Evolutionary conservation across 2,329 filamentous ascomycete species (phyloP), one percentile per base, ranked within the genome.

Genomic region (Ophiostoma populinum): DNA sequence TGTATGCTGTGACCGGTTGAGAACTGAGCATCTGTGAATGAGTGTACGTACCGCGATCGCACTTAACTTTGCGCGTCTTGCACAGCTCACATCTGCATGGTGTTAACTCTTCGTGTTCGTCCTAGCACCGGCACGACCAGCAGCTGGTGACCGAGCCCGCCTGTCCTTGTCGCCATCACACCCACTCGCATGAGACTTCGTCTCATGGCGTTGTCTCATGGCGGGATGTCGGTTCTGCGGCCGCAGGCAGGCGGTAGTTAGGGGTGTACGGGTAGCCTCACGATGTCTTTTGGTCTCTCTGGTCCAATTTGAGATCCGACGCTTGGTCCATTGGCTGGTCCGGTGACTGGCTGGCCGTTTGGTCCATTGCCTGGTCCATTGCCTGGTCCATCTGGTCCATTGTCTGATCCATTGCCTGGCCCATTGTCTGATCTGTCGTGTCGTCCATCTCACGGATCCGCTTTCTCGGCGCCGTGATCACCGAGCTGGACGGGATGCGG

Each of bases 41-140:
- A n/a, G n/a, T 11, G 7, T 25, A 40, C 34, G 6, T 34, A 37
- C 34, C 38, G 37, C 80, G 68, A 55, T 86, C 79, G 53, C 77
- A 80, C 63, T 79, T 79, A 25, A 77, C 73, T 69, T 86, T 87
- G 58, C 80, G 65, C 53, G 79, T 73, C 56, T 85, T 85, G 61
- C 79, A 83, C 36, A 80, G 64, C 55, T 86, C 80, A 49, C 80
- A 77, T 67, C 42, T 63, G 46, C 24, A 63, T 55, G 34, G 53
- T 48, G 5, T 53, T 48, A 13, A 41, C 22, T 10, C 12, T 19
- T n/a, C 24, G 22, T 33, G 8, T 25, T 10, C n/a, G n/a, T n/a
- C n/a, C n/a, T n/a, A n/a, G n/a, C n/a, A n/a, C n/a, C n/a, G n/a
- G n/a, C n/a, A n/a, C n/a, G n/a, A n/a, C n/a, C n/a, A n/a, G n/a